Evolutionary conservation across 441 rosid genomes (phyloP).

Genomic region (Kokia cookei): DNA sequence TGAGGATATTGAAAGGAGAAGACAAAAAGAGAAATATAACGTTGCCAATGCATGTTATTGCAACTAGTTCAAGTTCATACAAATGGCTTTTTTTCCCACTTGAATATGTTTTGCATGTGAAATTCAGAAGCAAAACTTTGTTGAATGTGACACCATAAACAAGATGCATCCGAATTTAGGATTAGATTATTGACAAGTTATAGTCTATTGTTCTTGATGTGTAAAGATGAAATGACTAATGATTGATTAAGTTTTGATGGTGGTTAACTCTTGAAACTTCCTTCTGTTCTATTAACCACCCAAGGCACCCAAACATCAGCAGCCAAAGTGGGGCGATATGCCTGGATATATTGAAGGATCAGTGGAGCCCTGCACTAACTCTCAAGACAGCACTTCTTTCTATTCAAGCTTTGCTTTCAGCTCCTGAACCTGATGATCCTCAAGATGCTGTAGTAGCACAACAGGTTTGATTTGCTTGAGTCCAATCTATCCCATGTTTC

Average conservation of each 20-base stretch:
- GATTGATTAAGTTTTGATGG: neutral
- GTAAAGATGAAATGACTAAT: neutral
- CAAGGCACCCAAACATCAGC: slow-evolving; percentile 99
- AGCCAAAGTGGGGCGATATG: slow-evolving; percentile 98
- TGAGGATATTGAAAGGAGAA: neutral
- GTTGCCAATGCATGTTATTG: neutral
- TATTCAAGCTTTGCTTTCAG: slow-evolving; percentile 84
- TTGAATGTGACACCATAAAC: neutral
- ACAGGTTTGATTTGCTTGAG: slow-evolving; percentile 49
- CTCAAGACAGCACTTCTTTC: slow-evolving; percentile 96
- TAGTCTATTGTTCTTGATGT: neutral
- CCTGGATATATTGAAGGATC: slow-evolving; percentile 92
- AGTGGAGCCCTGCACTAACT: slow-evolving; percentile 99
- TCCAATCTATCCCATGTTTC: neutral
- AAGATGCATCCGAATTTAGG: neutral
- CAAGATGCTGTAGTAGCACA: slow-evolving; percentile 99
- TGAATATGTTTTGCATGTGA: neutral
- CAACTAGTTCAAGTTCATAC: neutral
- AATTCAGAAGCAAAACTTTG: neutral
- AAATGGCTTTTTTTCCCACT: neutral
- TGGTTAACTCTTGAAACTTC: neutral
- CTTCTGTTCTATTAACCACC: slow-evolving; percentile 1
- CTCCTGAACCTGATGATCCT: slow-evolving; percentile 94
- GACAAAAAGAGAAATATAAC: neutral
- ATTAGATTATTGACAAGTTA: neutral